Conservation (phyloP, 768 basidiomycete genomes). For the Flagelloscypha sp. region DNA sequence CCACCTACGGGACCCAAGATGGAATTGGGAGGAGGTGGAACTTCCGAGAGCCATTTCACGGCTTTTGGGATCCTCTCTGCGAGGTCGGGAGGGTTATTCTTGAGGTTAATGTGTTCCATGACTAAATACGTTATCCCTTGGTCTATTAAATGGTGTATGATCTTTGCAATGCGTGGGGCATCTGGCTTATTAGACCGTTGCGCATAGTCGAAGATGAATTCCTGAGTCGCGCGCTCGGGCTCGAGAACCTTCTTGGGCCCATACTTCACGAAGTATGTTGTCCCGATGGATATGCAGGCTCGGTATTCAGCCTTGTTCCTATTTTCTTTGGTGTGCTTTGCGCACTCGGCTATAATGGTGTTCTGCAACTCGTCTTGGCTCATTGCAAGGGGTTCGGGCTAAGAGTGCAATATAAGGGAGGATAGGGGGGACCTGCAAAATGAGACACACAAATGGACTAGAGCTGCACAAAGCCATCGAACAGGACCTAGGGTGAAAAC, state of each 20-base stretch:
- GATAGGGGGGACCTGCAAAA: no score
- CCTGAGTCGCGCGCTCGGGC: constrained; percentile 15
- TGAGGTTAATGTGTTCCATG: constrained; percentile 19
- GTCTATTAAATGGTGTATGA: constrained; percentile 14
- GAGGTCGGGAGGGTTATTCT: constrained; percentile 11
- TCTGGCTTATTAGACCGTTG: constrained; percentile 4
- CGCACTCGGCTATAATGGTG: constrained; percentile 52
- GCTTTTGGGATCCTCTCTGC: constrained; percentile 14
- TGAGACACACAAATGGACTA: no score
- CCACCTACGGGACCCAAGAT: constrained; percentile 12
- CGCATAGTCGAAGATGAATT: constrained; percentile 16
- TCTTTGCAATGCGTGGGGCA: constrained; percentile 18
- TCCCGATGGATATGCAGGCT: no score
- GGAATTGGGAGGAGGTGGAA: constrained; percentile 15
- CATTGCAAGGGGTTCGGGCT: no score
- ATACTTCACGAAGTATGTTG: constrained; percentile 18
- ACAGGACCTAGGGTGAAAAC: no score
- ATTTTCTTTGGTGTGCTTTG: constrained; percentile 28
- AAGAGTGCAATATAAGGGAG: no score
- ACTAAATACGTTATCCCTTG: constrained; percentile 15
- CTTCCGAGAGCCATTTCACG: constrained; percentile 16
- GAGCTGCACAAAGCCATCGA: no score
- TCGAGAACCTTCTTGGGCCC: constrained; percentile 10
- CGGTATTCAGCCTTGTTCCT: no score
- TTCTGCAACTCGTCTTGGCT: no score